Conservation (phyloP, 345 rosid genomes). For the Eucalyptus dawsonii region DNA sequence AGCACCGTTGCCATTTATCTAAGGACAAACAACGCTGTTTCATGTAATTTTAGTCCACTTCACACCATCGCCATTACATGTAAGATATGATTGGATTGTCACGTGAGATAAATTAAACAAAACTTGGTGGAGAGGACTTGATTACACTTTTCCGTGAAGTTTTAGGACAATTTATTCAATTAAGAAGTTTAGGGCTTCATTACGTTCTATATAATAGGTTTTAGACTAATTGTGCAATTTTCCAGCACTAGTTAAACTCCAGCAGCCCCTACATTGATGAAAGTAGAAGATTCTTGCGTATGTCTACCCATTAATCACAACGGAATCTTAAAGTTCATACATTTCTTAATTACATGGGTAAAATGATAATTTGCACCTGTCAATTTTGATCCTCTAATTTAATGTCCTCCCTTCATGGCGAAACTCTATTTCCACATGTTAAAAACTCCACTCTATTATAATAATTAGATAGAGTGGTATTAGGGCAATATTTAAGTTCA, state of each 20-base stretch:
- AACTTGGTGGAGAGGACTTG: accelerated
- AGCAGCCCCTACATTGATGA: neutral
- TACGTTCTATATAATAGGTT: neutral
- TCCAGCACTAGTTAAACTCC: neutral
- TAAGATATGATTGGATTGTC: neutral
- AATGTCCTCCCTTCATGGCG: too few species aligned
- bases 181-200: neutral
- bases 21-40: too few species aligned
- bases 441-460: too few species aligned
- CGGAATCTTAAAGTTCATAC: too few species aligned
- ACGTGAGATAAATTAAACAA: neutral
- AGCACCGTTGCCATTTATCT: accelerated
- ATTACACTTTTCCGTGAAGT: neutral
- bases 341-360: too few species aligned
- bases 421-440: too few species aligned
- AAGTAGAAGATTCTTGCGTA: neutral
- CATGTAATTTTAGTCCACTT: too few species aligned
- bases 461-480: too few species aligned
- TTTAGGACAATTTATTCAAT: neutral
- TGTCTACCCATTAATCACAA: neutral
- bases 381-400: too few species aligned
- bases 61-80: neutral
- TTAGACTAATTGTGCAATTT: neutral
- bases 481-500: too few species aligned
- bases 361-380: too few species aligned